Conservation (phyloP, 768 basidiomycete genomes). For the Lepiota venenata region DNA sequence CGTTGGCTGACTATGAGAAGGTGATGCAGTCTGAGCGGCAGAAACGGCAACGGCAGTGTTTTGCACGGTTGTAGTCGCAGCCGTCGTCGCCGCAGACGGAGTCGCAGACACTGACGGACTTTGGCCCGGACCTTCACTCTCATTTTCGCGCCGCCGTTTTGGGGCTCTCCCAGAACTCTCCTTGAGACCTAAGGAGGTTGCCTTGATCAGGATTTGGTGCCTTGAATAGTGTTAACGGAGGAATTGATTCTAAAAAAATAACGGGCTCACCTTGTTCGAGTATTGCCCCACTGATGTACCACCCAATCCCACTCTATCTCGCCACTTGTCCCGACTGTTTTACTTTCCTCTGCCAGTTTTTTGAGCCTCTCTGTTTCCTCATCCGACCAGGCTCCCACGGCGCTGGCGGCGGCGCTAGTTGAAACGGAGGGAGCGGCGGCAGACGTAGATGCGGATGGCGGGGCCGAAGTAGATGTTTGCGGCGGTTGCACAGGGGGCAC, state of each 20-base stretch:
- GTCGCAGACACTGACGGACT: constrained; percentile 31
- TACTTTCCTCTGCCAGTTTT: constrained; percentile 67
- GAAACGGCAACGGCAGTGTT: constrained; percentile 16
- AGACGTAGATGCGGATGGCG: constrained; percentile 14
- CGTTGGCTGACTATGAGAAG: constrained; percentile 35
- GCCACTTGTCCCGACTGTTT: constrained; percentile 40
- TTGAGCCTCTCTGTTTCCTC: constrained; percentile 71
- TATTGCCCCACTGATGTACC: constrained; percentile 68
- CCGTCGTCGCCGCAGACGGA: constrained; percentile 23
- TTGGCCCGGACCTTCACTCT: constrained; percentile 18
- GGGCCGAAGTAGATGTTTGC: constrained; percentile 10
- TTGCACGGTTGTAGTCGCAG: constrained; percentile 19
- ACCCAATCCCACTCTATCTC: constrained; percentile 84
- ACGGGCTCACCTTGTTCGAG: constrained; percentile 58
- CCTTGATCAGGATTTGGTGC: constrained; percentile 82
- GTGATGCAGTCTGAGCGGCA: constrained; percentile 30
- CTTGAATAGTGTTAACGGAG: constrained; percentile 29
- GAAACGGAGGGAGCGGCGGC: constrained; percentile 17
- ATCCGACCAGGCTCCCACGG: constrained; percentile 67
- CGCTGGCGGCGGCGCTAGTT: constrained; percentile 18
- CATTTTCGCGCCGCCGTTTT: constrained; percentile 46
- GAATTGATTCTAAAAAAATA: neutral
- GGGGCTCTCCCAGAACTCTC: constrained; percentile 62
- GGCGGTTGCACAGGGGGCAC: constrained; percentile 14
- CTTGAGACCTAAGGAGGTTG: constrained; percentile 74